Evolutionary conservation across 2,329 filamentous ascomycete genomes (phyloP).

Genomic region (Fusarium nematophilum): DNA sequence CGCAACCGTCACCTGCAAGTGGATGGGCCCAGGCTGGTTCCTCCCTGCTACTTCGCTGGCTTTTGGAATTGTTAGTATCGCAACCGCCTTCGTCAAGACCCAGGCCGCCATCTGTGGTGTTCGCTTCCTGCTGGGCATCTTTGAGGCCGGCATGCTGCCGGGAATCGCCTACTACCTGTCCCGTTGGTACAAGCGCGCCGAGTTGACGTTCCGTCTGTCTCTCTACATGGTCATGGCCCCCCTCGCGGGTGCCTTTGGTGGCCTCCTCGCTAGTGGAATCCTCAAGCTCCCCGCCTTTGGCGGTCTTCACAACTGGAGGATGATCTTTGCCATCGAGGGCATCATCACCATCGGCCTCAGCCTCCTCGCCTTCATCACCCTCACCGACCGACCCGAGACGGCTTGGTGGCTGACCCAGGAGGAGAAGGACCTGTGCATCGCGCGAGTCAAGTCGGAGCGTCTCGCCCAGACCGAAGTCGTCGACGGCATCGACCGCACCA

Average conservation of each 20-base stretch:
- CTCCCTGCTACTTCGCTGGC: constrained; percentile 66
- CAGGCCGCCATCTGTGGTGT: constrained; percentile 63
- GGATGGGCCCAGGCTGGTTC: constrained; percentile 73
- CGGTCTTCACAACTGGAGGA: constrained; percentile 68
- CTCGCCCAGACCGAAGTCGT: constrained; percentile 69
- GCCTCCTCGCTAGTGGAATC: constrained; percentile 71
- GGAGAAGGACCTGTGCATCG: constrained; percentile 72
- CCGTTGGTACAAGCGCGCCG: constrained; percentile 71
- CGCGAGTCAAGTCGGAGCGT: constrained; percentile 69
- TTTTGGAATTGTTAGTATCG: constrained; percentile 69
- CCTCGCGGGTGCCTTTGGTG: constrained; percentile 74
- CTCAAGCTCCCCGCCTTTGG: constrained; percentile 69
- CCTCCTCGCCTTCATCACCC: constrained; percentile 68
- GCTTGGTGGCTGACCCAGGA: constrained; percentile 72
- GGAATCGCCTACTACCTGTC: constrained; percentile 75
- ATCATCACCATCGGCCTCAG: constrained; percentile 66
- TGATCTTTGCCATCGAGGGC: constrained; percentile 79
- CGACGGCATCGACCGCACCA: constrained; percentile 68
- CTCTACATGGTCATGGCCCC: constrained; percentile 75
- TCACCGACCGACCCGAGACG: constrained; percentile 75
- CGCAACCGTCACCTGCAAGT: constrained; percentile 71
- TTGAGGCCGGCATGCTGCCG: constrained; percentile 74
- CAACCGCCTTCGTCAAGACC: constrained; percentile 69
- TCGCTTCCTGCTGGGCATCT: constrained; percentile 69
- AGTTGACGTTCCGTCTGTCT: constrained; percentile 71